Conservation (phyloP, 139 green algal genomes). For the Auxenochlorella protothecoides region DNA sequence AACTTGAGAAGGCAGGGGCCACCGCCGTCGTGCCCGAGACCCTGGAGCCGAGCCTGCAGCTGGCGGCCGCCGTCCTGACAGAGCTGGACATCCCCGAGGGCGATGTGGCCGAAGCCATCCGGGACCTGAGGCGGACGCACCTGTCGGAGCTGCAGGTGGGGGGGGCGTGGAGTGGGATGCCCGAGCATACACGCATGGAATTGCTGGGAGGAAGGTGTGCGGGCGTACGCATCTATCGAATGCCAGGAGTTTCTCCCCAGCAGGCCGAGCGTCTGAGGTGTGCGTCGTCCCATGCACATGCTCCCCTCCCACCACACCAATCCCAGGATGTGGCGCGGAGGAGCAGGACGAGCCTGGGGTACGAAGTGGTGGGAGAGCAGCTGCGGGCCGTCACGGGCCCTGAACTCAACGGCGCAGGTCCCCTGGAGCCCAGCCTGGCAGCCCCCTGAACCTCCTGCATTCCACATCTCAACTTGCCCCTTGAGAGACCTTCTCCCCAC, state of each 20-base stretch:
- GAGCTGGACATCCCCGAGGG: slow-evolving; percentile 68
- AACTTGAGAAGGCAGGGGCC: slow-evolving; percentile 91
- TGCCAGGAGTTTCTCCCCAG: no score
- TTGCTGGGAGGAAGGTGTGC: slow-evolving; percentile 19
- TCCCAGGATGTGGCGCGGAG: background rate
- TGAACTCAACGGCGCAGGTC: no score
- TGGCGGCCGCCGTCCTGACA: slow-evolving; percentile 80
- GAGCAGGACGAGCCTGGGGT: background rate
- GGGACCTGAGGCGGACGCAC: slow-evolving; percentile 49
- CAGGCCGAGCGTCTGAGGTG: no score
- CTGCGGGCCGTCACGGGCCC: no score
- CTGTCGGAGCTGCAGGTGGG: slow-evolving; percentile 45
- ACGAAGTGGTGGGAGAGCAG: no score
- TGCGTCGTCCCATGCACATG: no score
- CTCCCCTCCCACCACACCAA: no score
- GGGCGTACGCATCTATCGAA: slow-evolving; percentile 2
- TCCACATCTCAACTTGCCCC: no score
- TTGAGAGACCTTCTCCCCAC: no score
- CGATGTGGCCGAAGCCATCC: slow-evolving; percentile 64
- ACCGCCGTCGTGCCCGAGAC: slow-evolving; percentile 94
- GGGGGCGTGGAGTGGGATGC: background rate
- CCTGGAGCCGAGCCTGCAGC: slow-evolving; percentile 90
- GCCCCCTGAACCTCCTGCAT: no score
- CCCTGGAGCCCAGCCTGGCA: no score
- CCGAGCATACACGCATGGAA: background rate